Conservation (phyloP, 129 eudicot species). For the Dittrichia graveolens region DNA sequence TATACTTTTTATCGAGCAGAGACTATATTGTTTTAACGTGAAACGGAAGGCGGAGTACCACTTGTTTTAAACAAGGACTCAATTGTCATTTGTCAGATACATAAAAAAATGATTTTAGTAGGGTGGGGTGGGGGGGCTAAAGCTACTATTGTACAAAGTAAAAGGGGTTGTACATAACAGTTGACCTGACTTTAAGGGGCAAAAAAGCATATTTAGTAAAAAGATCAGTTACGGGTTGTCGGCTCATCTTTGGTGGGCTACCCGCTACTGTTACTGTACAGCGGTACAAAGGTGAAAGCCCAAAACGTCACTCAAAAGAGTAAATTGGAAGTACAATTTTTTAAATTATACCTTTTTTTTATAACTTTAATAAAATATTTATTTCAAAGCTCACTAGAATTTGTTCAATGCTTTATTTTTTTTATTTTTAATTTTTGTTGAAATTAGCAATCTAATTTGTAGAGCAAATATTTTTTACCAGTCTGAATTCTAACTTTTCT, state of each 20-base stretch:
- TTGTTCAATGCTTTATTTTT: no score
- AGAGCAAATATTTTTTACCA: no score
- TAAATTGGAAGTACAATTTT: no score
- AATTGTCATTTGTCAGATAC: slow-evolving; percentile 26
- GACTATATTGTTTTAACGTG: not conserved
- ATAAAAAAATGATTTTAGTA: slow-evolving; percentile 1
- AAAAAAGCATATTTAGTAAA: slow-evolving; percentile 16
- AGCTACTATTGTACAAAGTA: slow-evolving; percentile 23
- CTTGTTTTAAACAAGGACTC: slow-evolving; percentile 14
- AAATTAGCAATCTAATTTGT: no score
- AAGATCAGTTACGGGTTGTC: slow-evolving; percentile 25
- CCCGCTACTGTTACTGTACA: not conserved
- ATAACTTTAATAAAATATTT: no score
- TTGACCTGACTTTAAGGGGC: slow-evolving; percentile 31
- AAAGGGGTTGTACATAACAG: slow-evolving; percentile 12
- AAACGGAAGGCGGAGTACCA: slow-evolving; percentile 21
- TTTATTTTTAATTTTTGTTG: no score
- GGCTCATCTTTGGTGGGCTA: slow-evolving; percentile 16
- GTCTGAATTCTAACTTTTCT: no score
- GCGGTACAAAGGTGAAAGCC: not conserved
- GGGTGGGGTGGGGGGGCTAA: no score
- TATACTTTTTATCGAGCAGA: no score
- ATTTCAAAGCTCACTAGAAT: no score
- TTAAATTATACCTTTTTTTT: no score
- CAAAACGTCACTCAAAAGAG: not conserved